Percentiles rank a stretch among this genome's conserved stretches.
These are phyloP conservation scores for Magnusiomyces fungicola DNA, from an alignment of 1,139 yeast genomes.

Conservation along the genomic window DNA sequence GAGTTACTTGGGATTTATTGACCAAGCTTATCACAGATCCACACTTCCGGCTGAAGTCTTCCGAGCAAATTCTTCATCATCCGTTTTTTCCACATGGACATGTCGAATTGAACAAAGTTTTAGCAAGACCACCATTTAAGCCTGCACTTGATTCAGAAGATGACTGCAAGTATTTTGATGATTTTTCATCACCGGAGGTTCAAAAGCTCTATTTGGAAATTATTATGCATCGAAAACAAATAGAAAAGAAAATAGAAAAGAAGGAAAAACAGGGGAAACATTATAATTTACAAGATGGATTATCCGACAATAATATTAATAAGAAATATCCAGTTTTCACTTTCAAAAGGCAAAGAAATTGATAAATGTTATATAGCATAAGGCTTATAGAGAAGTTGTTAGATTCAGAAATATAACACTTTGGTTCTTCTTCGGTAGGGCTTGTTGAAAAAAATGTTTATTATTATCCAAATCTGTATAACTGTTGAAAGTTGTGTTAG, in stretches of 20 bases:
- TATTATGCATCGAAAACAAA: conserved; percentile 12
- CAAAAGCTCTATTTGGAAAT: conserved; percentile 15
- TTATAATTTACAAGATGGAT: not conserved
- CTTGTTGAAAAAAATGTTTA: not conserved
- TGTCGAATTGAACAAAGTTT: not conserved
- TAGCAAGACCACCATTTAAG: conserved; percentile 11
- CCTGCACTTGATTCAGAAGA: conserved; percentile 13
- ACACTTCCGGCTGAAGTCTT: conserved; percentile 7
- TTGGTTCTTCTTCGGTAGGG: too few species aligned
- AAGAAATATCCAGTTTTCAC: conserved; percentile 14
- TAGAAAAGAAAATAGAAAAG: conserved; percentile 10
- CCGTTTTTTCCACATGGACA: conserved; percentile 10
- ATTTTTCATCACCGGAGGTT: conserved; percentile 15
- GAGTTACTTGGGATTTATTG: conserved; percentile 12
- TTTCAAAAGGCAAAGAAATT: conserved; percentile 7
- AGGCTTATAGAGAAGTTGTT: not conserved
- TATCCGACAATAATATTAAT: not conserved
- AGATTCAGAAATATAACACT: too few species aligned
- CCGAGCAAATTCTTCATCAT: conserved; percentile 11
- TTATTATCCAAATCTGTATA: too few species aligned
- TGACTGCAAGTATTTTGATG: conserved; percentile 16
- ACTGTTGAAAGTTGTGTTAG: too few species aligned
- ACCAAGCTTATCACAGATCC: conserved; percentile 9
- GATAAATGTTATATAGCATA: not conserved
- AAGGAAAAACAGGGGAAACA: not conserved